phyloP scores from a whole-genome alignment of 768 basidiomycete genomes.

The Leccinum arenicola region DNA sequence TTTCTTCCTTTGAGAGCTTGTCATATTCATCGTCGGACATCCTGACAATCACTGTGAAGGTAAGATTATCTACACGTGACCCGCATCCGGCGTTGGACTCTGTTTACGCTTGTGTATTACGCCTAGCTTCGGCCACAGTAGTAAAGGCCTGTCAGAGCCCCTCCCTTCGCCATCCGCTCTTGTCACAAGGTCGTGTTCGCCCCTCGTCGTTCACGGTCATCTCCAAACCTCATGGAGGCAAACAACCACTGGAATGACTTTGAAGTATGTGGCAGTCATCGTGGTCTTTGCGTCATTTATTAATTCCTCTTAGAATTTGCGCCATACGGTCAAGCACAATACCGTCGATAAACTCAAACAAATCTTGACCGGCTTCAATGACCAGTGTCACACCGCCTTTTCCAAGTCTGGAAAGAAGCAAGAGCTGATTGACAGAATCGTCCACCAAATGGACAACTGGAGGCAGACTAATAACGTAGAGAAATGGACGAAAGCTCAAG shows the following conservation, averaged over 20 bases:
- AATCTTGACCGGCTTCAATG: constrained; percentile 74
- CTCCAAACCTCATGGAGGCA: constrained; percentile 50
- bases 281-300: constrained; percentile 18
- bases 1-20: constrained; percentile 72
- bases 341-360: constrained; percentile 86
- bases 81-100: neutral
- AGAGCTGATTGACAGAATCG: constrained; percentile 79
- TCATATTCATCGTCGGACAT: constrained; percentile 60
- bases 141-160: constrained; percentile 3
- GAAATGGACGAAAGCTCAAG: constrained; percentile 68
- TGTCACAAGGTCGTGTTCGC: constrained; percentile 8
- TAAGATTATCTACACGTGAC: constrained; percentile 31
- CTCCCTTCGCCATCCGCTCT: constrained; percentile 6
- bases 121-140: constrained; percentile 9
- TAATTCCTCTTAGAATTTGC: constrained; percentile 50
- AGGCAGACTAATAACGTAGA: constrained; percentile 52
- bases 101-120: constrained; percentile 36
- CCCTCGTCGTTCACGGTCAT: constrained; percentile 6
- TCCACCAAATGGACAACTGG: constrained; percentile 58
- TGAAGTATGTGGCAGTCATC: constrained; percentile 48
- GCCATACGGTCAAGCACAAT: constrained; percentile 69
- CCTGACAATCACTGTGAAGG: constrained; percentile 22
- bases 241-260: constrained; percentile 68
- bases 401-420: constrained; percentile 83
- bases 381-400: constrained; percentile 66